Evolutionary conservation across 2,329 filamentous ascomycete species (phyloP).

Genomic region (Pseudogymnoascus sp.): DNA sequence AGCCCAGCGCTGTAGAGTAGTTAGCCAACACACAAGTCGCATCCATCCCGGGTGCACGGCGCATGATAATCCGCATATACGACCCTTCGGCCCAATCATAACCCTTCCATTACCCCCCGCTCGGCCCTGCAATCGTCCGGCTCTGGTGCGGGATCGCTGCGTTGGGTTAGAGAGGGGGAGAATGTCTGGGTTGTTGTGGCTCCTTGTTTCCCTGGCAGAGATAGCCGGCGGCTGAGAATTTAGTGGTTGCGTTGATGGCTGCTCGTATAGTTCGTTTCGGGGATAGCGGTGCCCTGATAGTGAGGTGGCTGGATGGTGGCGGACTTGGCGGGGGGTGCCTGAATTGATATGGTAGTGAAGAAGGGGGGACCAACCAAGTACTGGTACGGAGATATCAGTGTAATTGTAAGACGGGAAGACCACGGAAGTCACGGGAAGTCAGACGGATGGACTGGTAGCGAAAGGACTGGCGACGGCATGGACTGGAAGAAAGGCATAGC

Average conservation of each 20-base stretch:
- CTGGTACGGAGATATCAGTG: neutral
- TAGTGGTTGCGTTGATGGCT: neutral
- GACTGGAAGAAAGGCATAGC: neutral
- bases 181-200: neutral
- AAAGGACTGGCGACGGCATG: neutral
- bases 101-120: neutral
- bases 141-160: neutral
- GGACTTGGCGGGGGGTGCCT: conserved; percentile 1
- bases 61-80: conserved; percentile 4
- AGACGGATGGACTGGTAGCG: neutral
- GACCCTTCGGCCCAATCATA: neutral
- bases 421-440: neutral
- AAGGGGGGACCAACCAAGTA: neutral
- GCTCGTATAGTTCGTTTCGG: neutral
- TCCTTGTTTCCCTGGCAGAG: neutral
- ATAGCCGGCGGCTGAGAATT: neutral
- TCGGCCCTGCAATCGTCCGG: neutral
- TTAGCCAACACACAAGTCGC: conserved; percentile 1
- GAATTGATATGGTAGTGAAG: neutral
- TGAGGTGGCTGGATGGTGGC: neutral
- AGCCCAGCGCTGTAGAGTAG: neutral
- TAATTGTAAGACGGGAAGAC: neutral
- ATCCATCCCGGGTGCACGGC: neutral
- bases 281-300: neutral
- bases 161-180: neutral